phyloP scores from a whole-genome alignment of 768 basidiomycete species.

The Calocybe gangraenosa region DNA sequence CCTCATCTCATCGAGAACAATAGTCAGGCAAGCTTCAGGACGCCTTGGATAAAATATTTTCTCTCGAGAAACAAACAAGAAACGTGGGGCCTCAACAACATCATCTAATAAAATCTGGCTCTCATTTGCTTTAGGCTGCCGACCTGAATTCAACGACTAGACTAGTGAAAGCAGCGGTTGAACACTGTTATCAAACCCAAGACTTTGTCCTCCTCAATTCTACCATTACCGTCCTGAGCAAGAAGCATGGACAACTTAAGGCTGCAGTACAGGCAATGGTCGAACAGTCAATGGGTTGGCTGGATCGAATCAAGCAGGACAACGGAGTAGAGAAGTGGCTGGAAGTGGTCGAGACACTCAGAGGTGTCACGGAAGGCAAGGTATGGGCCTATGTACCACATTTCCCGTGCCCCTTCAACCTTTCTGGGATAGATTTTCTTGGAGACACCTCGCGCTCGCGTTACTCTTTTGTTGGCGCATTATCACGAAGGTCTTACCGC shows the following conservation, averaged over 20 bases:
- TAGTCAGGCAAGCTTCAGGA: constrained; percentile 82
- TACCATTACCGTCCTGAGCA: constrained; percentile 67
- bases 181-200: constrained; percentile 67
- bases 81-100: constrained; percentile 54
- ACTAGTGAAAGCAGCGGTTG: constrained; percentile 69
- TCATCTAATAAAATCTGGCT: constrained; percentile 3
- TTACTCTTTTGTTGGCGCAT: constrained; percentile 81
- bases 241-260: constrained; percentile 97
- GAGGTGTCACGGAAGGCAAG: constrained; percentile 95
- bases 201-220: constrained; percentile 71
- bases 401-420: neutral
- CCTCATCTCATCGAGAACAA: constrained; percentile 10
- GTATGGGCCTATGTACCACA: constrained; percentile 38
- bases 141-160: constrained; percentile 90
- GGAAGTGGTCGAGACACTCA: constrained; percentile 83
- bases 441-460: constrained; percentile 92
- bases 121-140: constrained; percentile 60
- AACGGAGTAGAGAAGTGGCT: constrained; percentile 78
- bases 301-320: constrained; percentile 67
- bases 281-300: constrained; percentile 78
- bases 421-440: constrained; percentile 88
- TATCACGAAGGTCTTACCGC: constrained; percentile 76
- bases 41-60: constrained; percentile 84
- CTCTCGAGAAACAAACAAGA: constrained; percentile 92
- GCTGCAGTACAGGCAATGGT: constrained; percentile 88